Percentiles rank a stretch among this genome's conserved stretches.
Conservation (phyloP, 257 asterid species). For the Plantago ovata region DNA sequence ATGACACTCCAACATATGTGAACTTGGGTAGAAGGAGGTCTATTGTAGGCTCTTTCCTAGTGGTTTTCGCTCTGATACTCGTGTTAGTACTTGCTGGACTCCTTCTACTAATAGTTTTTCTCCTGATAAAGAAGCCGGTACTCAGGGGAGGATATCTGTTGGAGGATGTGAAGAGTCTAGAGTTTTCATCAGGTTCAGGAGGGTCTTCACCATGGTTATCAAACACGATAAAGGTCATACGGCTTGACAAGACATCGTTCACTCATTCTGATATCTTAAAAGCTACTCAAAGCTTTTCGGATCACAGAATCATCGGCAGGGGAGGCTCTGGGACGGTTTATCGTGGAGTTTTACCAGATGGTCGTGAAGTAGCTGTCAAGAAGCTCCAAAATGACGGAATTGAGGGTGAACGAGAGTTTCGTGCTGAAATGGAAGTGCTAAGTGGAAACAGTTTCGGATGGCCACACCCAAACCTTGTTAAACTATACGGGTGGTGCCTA, state of each 20-base stretch:
- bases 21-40: slow-evolving; percentile 8
- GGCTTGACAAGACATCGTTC: slow-evolving; percentile 69
- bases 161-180: slow-evolving; percentile 46
- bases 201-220: slow-evolving; percentile 73
- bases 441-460: slow-evolving; percentile 76
- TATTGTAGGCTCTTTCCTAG: slow-evolving; percentile 37
- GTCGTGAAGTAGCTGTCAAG: slow-evolving; percentile 80
- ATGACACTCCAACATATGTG: slow-evolving; percentile 6
- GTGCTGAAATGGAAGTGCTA: slow-evolving; percentile 87
- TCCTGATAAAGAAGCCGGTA: slow-evolving; percentile 45
- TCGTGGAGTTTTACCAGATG: slow-evolving; percentile 76
- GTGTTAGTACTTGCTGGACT: slow-evolving; percentile 60
- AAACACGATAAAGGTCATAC: slow-evolving; percentile 60
- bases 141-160: slow-evolving; percentile 39
- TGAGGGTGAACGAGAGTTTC: slow-evolving; percentile 83
- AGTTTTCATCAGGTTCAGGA: slow-evolving; percentile 45
- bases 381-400: slow-evolving; percentile 71
- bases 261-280: slow-evolving; percentile 80
- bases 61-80: slow-evolving; percentile 41
- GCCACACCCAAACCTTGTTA: slow-evolving; percentile 95
- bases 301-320: slow-evolving; percentile 70
- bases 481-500: slow-evolving; percentile 87
- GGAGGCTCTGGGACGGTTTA: slow-evolving; percentile 92
- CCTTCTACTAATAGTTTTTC: slow-evolving; percentile 50
- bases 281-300: slow-evolving; percentile 73